These are phyloP conservation scores for Xylaria sp. DNA, from an alignment of 2,329 filamentous ascomycete species.

Conservation along the genomic window DNA sequence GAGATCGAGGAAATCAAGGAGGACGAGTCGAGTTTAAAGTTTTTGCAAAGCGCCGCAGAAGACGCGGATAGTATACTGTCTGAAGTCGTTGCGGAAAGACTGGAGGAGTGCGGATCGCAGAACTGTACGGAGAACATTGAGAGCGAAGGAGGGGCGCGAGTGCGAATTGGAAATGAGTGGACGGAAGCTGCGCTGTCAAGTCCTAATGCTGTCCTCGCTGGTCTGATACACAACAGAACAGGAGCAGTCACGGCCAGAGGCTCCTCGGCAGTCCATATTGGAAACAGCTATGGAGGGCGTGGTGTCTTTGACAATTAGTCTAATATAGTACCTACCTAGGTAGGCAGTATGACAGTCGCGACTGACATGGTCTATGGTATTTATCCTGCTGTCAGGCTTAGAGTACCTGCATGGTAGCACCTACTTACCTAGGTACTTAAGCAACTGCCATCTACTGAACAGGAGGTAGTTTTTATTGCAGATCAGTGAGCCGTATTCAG, in stretches of 20 bases:
- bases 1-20: conserved; percentile 45
- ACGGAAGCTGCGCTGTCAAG: background rate
- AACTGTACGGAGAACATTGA: conserved; percentile 23
- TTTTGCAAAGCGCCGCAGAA: conserved; percentile 33
- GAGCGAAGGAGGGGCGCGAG: conserved; percentile 14
- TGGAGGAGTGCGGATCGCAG: background rate
- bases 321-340: background rate
- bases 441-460: too few species aligned
- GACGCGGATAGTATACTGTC: conserved; percentile 21
- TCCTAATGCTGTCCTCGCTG: background rate
- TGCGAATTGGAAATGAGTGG: conserved; percentile 33
- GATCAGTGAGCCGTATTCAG: too few species aligned
- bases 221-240: conserved; percentile 16
- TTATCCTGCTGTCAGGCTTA: too few species aligned
- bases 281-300: conserved; percentile 29
- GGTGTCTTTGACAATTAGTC: conserved; percentile 25
- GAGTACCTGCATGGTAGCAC: too few species aligned
- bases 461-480: too few species aligned
- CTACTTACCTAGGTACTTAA: too few species aligned
- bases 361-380: too few species aligned
- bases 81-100: conserved; percentile 8
- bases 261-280: conserved; percentile 27
- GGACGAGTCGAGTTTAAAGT: conserved; percentile 41
- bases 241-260: conserved; percentile 17
- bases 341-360: background rate